phyloP scores from a whole-genome alignment of 768 basidiomycete species.

The Tylopilus felleus region DNA sequence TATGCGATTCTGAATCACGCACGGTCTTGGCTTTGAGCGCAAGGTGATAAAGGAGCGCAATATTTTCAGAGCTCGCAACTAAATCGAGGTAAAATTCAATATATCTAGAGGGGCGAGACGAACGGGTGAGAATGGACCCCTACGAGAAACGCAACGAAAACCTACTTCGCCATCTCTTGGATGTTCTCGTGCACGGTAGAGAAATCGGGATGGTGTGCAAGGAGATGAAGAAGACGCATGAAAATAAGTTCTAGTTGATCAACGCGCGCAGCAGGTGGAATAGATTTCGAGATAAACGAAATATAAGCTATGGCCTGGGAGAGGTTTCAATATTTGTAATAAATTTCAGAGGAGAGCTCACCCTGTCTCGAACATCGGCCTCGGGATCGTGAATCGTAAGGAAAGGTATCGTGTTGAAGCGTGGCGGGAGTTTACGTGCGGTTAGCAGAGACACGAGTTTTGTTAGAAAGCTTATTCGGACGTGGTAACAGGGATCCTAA shows the following conservation, averaged over 20 bases:
- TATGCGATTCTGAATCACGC: conserved; percentile 67
- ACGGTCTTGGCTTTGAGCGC: conserved; percentile 84
- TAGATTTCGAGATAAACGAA: conserved; percentile 41
- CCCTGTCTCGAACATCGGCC: conserved; percentile 66
- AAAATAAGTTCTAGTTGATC: conserved; percentile 80
- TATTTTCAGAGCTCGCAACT: conserved; percentile 74
- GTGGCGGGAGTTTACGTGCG: conserved; percentile 57
- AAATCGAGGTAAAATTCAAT: conserved; percentile 83
- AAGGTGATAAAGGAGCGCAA: conserved; percentile 79
- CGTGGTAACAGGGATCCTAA: conserved; percentile 86
- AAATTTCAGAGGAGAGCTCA: conserved; percentile 30
- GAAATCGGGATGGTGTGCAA: conserved; percentile 96
- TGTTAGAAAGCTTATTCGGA: conserved; percentile 72
- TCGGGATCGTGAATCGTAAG: conserved; percentile 92
- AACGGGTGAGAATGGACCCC: not conserved
- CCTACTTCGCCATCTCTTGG: conserved; percentile 78
- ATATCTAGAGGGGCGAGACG: conserved; percentile 51
- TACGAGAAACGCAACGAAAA: not conserved
- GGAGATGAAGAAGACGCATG: conserved; percentile 78
- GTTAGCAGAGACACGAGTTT: conserved; percentile 71
- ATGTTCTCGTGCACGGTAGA: conserved; percentile 62
- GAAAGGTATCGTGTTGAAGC: conserved; percentile 84
- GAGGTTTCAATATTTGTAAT: not conserved
- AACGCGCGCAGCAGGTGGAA: conserved; percentile 52
- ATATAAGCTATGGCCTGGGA: conserved; percentile 59